phyloP scores from a whole-genome alignment of 768 basidiomycete genomes.

The Lyophyllum atratum region DNA sequence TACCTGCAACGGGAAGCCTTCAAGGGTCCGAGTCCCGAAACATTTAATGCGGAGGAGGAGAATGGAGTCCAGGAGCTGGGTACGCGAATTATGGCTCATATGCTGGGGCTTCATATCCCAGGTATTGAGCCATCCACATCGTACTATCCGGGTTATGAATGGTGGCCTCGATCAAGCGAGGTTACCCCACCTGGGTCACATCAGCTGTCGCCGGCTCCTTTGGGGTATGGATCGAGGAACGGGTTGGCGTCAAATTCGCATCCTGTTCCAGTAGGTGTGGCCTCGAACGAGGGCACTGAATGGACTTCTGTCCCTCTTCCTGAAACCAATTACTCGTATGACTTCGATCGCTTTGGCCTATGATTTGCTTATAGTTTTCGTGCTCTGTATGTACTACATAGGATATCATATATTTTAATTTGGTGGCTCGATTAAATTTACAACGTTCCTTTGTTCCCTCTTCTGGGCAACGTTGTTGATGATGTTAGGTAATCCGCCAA shows the following conservation, averaged over 20 bases:
- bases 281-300: not conserved
- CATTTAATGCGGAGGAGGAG: slow-evolving; percentile 28
- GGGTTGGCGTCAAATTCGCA: not conserved
- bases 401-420: slow-evolving; percentile 11
- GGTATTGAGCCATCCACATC: slow-evolving; percentile 63
- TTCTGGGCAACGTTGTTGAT: slow-evolving; percentile 20
- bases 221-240: slow-evolving; percentile 9
- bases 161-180: slow-evolving; percentile 57
- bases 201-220: slow-evolving; percentile 12
- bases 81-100: slow-evolving; percentile 70
- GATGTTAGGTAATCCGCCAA: slow-evolving; percentile 22
- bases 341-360: slow-evolving; percentile 18
- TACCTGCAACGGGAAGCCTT: slow-evolving; percentile 45
- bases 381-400: slow-evolving; percentile 6
- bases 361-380: slow-evolving; percentile 6
- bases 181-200: slow-evolving; percentile 20
- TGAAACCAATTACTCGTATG: slow-evolving; percentile 16
- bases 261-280: not conserved
- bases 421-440: slow-evolving; percentile 2
- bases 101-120: slow-evolving; percentile 67
- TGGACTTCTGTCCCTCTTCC: slow-evolving; percentile 16
- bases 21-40: slow-evolving; percentile 20
- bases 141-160: slow-evolving; percentile 60
- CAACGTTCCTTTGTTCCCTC: slow-evolving; percentile 11
- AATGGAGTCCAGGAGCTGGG: slow-evolving; percentile 64